Conservation (phyloP, 139 green algal genomes). For the Chlamydomonas schloesseri region DNA sequence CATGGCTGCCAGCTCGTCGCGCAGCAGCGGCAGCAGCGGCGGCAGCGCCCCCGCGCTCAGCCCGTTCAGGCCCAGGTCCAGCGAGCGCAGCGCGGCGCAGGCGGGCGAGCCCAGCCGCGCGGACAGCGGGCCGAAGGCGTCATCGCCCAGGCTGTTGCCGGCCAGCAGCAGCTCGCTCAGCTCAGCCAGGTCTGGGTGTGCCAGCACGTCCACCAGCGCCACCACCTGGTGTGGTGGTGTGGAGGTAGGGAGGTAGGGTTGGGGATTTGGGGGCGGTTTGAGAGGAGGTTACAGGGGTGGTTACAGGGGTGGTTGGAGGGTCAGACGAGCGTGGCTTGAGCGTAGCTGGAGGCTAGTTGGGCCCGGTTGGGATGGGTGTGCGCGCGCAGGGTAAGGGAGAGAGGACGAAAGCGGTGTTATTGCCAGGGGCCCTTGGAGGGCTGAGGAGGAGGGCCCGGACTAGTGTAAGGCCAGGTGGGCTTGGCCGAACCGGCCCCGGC, state of each 20-base stretch:
- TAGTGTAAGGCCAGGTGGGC: too few relatives aligned
- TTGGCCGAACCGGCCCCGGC: too few relatives aligned
- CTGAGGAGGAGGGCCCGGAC: too few relatives aligned
- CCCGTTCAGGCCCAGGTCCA: slow-evolving; percentile 53
- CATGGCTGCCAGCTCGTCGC: slow-evolving; percentile 21
- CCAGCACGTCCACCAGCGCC: slow-evolving; percentile 56
- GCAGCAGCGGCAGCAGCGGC: slow-evolving; percentile 50
- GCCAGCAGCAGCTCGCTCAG: slow-evolving; percentile 49
- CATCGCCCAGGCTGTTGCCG: slow-evolving; percentile 54
- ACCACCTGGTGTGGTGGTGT: slow-evolving; percentile 30
- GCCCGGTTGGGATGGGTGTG: too few relatives aligned
- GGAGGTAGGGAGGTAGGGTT: neutral
- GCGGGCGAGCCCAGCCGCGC: neutral
- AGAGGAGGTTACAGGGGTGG: too few relatives aligned
- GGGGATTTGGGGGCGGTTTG: too few relatives aligned
- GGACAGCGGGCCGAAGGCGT: slow-evolving; percentile 26
- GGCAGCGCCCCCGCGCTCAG: slow-evolving; percentile 1
- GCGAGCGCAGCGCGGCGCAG: slow-evolving; percentile 2
- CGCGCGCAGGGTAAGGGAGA: too few relatives aligned
- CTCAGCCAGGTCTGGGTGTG: slow-evolving; percentile 39
- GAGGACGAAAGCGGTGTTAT: too few relatives aligned
- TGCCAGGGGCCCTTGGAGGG: too few relatives aligned
- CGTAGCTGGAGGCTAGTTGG: too few relatives aligned
- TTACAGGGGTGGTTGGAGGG: too few relatives aligned
- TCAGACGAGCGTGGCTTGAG: too few relatives aligned